These are phyloP conservation scores for Fimicolochytrium jonesii DNA, from an alignment of 192 early-diverging fungal genomes.

Conservation along the genomic window DNA sequence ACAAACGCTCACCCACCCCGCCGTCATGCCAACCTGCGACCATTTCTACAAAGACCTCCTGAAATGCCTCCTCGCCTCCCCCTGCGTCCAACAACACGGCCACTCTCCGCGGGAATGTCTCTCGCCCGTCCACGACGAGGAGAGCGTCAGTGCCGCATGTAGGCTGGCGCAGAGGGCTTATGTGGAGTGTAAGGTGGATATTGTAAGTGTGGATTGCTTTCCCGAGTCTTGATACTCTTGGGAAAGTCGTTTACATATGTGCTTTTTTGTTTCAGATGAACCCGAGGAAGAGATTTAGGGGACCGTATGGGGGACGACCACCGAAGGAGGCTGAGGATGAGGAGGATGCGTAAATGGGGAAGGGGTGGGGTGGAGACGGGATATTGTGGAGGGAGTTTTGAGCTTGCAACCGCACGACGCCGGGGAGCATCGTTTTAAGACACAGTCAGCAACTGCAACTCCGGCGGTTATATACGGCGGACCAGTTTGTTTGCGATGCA, in stretches of 20 bases:
- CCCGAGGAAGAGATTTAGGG: conserved; percentile 19
- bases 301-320: conserved; percentile 19
- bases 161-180: conserved; percentile 16
- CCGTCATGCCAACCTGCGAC: conserved; percentile 22
- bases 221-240: not conserved
- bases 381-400: too few relatives aligned
- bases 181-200: conserved; percentile 18
- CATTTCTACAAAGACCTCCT: conserved; percentile 21
- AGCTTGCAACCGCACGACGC: too few relatives aligned
- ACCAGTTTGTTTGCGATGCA: too few relatives aligned
- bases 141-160: conserved; percentile 16
- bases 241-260: not conserved
- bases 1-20: not conserved
- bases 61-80: conserved; percentile 12
- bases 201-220: not conserved
- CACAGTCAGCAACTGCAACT: too few relatives aligned
- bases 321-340: conserved; percentile 13
- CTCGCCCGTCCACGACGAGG: conserved; percentile 4
- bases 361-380: too few relatives aligned
- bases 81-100: conserved; percentile 14
- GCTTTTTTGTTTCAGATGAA: conserved; percentile 18
- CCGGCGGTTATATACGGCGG: too few relatives aligned
- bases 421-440: too few relatives aligned
- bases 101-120: conserved; percentile 22
- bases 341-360: too few relatives aligned